Conservation (phyloP, 73 alveolate species). For the Diophrys appendiculata region DNA sequence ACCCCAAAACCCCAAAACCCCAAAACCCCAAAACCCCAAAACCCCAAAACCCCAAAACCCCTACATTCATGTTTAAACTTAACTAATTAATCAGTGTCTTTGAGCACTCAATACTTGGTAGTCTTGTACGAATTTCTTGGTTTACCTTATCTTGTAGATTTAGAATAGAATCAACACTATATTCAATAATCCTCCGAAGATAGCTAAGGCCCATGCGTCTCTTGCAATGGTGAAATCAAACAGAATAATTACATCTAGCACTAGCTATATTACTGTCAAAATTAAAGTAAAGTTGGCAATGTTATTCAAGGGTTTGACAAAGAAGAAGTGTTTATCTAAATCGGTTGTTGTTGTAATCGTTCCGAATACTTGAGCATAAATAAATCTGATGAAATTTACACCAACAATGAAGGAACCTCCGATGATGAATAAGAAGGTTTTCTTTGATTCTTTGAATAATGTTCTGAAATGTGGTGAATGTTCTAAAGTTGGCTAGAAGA, state of each 20-base stretch:
- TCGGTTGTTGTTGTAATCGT: slow-evolving; percentile 30
- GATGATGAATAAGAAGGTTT: slow-evolving; percentile 16
- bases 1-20: no score
- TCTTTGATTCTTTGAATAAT: slow-evolving; percentile 16
- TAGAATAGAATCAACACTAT: slow-evolving; percentile 23
- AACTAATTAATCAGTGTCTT: no score
- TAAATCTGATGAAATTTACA: slow-evolving; percentile 46
- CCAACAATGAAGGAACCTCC: slow-evolving; percentile 42
- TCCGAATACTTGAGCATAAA: slow-evolving; percentile 29
- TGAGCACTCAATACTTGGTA: not conserved
- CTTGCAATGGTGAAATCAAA: slow-evolving; percentile 19
- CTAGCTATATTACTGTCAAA: slow-evolving; percentile 11
- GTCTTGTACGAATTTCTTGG: not conserved
- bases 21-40: no score
- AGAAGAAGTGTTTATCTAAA: slow-evolving; percentile 45
- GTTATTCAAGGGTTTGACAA: slow-evolving; percentile 51
- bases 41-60: no score
- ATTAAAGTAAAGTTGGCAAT: slow-evolving; percentile 58
- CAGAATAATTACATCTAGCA: slow-evolving; percentile 18
- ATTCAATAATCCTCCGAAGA: slow-evolving; percentile 13
- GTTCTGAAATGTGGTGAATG: slow-evolving; percentile 66
- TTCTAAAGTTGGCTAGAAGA: slow-evolving; percentile 51
- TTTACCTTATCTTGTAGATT: slow-evolving; percentile 16
- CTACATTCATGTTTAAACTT: no score
- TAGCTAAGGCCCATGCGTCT: slow-evolving; percentile 33